These are phyloP conservation scores for Botrytis pseudocinerea DNA, from an alignment of 2,329 filamentous ascomycete species.

Conservation along the genomic window DNA sequence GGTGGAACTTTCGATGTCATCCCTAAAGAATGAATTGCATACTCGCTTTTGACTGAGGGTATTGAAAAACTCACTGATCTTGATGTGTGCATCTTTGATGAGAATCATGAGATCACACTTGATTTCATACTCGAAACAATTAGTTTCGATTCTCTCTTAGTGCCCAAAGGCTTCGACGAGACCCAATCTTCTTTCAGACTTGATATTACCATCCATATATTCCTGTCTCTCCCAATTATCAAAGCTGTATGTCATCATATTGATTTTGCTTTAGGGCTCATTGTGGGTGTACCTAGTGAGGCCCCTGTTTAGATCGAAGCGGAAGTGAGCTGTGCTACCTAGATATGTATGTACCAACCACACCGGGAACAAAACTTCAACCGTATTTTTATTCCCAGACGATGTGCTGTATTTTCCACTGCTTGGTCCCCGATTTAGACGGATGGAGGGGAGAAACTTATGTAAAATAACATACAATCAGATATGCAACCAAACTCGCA, in stretches of 20 bases:
- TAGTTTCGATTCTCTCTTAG: slow-evolving; percentile 20
- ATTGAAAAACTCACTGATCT: too few relatives aligned
- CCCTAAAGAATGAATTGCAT: too few relatives aligned
- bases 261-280: too few relatives aligned
- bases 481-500: neutral
- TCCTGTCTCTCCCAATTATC: too few relatives aligned
- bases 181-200: slow-evolving; percentile 17
- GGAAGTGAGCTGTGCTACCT: neutral
- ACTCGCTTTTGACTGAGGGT: too few relatives aligned
- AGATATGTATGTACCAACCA: neutral
- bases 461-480: neutral
- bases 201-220: neutral
- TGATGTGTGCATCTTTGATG: too few relatives aligned
- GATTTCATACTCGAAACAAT: slow-evolving; percentile 6
- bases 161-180: slow-evolving; percentile 19
- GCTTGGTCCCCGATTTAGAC: neutral
- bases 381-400: neutral
- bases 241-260: too few relatives aligned
- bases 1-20: too few relatives aligned
- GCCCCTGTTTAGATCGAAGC: too few relatives aligned
- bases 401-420: neutral
- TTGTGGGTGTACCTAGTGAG: too few relatives aligned
- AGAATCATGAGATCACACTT: neutral
- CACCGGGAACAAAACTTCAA: neutral
- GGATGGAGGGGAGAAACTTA: neutral